These are phyloP conservation scores for Graphilbum ipis-grandicollis DNA, from an alignment of 2,329 filamentous ascomycete genomes.

Conservation along the genomic window DNA sequence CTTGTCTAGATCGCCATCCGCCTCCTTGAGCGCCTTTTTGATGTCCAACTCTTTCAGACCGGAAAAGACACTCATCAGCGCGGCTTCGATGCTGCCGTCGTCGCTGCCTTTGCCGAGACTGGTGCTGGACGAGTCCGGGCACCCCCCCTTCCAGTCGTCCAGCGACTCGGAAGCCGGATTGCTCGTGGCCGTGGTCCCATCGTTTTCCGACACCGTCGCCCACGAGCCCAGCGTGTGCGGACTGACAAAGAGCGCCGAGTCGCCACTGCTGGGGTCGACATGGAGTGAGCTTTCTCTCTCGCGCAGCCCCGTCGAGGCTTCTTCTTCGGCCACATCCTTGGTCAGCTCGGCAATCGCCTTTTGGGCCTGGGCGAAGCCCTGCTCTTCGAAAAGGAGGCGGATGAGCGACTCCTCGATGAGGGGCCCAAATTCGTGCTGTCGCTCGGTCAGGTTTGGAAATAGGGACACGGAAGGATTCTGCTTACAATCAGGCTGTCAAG, in stretches of 20 bases:
- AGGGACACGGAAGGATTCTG: not conserved
- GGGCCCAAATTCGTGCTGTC: constrained; percentile 52
- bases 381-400: constrained; percentile 59
- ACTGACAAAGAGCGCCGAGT: not conserved
- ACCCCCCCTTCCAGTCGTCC: constrained; percentile 16
- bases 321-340: constrained; percentile 44
- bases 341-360: constrained; percentile 49
- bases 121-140: constrained; percentile 30
- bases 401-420: constrained; percentile 64
- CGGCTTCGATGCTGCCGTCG: constrained; percentile 18
- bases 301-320: constrained; percentile 55
- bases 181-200: not conserved
- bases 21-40: constrained; percentile 47
- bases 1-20: constrained; percentile 45
- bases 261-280: not conserved
- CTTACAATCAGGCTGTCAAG: constrained; percentile 1
- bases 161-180: constrained; percentile 6
- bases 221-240: not conserved
- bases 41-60: constrained; percentile 50
- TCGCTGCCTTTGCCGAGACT: not conserved
- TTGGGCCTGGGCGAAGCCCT: constrained; percentile 37
- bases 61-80: constrained; percentile 56
- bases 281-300: constrained; percentile 42
- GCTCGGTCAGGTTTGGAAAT: not conserved
- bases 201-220: not conserved